Base-by-base conservation (phyloP, 129 eudicot genomes). In the Chrysanthemum seticuspe region DNA sequence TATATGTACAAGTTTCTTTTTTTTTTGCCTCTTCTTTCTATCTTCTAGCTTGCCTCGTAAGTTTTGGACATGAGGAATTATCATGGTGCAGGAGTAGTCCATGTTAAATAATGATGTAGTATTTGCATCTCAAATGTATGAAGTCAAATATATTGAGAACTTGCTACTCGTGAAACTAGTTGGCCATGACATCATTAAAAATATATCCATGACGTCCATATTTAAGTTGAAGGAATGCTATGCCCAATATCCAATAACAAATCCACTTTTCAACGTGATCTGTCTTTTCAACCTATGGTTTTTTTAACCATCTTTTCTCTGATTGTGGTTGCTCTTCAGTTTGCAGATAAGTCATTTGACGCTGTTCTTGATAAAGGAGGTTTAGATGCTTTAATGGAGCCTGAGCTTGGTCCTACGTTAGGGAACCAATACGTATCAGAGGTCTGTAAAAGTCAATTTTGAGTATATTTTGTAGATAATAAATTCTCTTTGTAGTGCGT, bases 301-400 rank as follows among this genome's bases (percentile, higher is more conserved):
- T 29, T 27, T 62, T 18, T 55, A 6, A 7, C 54, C 80, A 54
- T 64, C 68, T 23, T 16, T 34, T 62, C 67, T 78, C 62, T 80
- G 23, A 29, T 29, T 53, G 65, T 21, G 74, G 75, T 65, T 69
- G 62, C 55, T 58, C 59, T 87, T 74, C 89, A 94, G 98, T 86
- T 94, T 88, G 85, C 50, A 62, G 88, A 83, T 79, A 89, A 80
- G 76, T 70, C 86, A 36, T 94, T 94, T 74, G 91, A 88, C 74
- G 85, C 81, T 54, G 80, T 88, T 50, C 81, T 94, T 75, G 98
- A 94, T 58, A 90, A 94, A 66, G 98, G 98, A 65, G 97, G 98
- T 61, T 85, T 94, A 83, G 98, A 94, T 90, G 96, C 97, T 78
- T 80, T 90, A 74, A 94, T 94, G 98, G 98, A 90, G 82, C 98